These are phyloP conservation scores for Stentor coeruleus DNA, from an alignment of 73 alveolate genomes.

Conservation along the genomic window DNA sequence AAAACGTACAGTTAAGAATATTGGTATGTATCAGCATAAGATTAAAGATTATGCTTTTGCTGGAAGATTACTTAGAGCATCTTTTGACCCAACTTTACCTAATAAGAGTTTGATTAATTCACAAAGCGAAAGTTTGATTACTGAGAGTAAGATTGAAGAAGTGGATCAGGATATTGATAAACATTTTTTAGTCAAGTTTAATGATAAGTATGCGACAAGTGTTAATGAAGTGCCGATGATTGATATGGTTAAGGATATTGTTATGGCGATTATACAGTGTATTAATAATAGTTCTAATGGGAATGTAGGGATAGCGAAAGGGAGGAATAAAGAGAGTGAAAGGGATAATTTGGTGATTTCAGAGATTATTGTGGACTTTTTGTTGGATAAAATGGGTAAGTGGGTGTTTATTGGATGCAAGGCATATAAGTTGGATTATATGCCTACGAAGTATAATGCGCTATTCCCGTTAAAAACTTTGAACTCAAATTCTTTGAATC, in stretches of 20 bases:
- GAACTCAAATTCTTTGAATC: neutral
- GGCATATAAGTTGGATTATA: neutral
- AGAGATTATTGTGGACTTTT: slow-evolving; percentile 8
- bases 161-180: neutral
- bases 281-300: neutral
- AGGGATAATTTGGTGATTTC: neutral
- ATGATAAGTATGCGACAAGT: neutral
- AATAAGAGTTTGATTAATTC: neutral
- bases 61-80: neutral
- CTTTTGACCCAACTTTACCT: slow-evolving; percentile 8
- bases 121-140: neutral
- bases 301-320: neutral
- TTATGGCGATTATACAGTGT: neutral
- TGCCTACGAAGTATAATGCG: neutral
- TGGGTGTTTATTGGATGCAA: slow-evolving; percentile 11
- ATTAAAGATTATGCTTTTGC: neutral
- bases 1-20: neutral
- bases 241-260: neutral
- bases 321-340: neutral
- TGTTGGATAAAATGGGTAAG: neutral
- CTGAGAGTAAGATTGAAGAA: neutral
- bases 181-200: neutral
- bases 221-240: neutral
- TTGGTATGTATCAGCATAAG: slow-evolving; percentile 14
- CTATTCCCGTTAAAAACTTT: neutral